phyloP scores from a whole-genome alignment of 441 rosid species.

The Macaranga tanarius region DNA sequence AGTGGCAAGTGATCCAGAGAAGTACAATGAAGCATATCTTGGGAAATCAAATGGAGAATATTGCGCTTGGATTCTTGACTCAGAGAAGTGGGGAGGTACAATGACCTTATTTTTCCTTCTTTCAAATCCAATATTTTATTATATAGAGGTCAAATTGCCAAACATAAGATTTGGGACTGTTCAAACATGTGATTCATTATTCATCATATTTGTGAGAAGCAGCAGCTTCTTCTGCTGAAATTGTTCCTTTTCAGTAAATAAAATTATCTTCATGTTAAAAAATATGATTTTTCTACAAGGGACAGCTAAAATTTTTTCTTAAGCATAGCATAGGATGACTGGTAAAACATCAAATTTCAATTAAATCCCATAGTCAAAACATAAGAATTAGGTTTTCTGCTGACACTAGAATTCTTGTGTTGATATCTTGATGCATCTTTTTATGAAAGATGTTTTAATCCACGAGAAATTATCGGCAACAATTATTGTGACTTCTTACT shows the following conservation, averaged over 20 bases:
- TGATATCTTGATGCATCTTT: neutral
- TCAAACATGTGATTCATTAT: neutral
- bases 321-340: neutral
- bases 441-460: too few species aligned
- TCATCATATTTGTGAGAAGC: neutral
- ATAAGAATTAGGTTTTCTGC: too few species aligned
- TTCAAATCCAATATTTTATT: neutral
- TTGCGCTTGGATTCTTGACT: slow-evolving; percentile 85
- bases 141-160: slow-evolving; percentile 4
- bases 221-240: neutral
- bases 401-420: neutral
- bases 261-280: neutral
- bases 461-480: too few species aligned
- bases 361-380: neutral
- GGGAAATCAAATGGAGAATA: slow-evolving; percentile 75
- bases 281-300: neutral
- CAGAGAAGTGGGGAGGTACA: slow-evolving; percentile 97
- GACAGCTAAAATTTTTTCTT: neutral
- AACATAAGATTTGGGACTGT: neutral
- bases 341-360: neutral
- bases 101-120: slow-evolving; percentile 16
- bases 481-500: too few species aligned
- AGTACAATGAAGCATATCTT: slow-evolving; percentile 83
- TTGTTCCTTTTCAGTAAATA: neutral
- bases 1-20: slow-evolving; percentile 69